Evolutionary conservation across 1,284 basidiomycete species (phyloP).

Genomic region (Lignosus rhinocerotis): DNA sequence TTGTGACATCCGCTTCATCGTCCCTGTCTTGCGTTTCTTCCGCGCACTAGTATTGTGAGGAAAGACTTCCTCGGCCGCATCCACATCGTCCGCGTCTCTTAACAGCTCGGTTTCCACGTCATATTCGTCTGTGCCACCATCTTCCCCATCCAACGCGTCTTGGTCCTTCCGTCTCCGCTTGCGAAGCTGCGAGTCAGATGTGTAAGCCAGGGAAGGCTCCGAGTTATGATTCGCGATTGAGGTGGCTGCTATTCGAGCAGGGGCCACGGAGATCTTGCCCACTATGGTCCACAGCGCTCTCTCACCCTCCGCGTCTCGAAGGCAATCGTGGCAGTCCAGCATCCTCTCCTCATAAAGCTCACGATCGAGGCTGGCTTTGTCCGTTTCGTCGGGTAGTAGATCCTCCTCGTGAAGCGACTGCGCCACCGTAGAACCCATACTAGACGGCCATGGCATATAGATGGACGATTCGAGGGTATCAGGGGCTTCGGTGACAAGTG

Average conservation of each 20-base stretch:
- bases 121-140: background rate
- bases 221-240: background rate
- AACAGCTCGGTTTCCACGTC: background rate
- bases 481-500: slow-evolving; percentile 3
- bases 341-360: slow-evolving; percentile 51
- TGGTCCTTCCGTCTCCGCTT: background rate
- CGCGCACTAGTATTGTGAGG: slow-evolving; percentile 9
- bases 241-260: background rate
- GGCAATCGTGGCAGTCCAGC: slow-evolving; percentile 44
- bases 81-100: slow-evolving; percentile 1
- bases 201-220: background rate
- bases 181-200: background rate
- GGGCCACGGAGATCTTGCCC: background rate
- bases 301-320: slow-evolving; percentile 28
- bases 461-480: slow-evolving; percentile 6
- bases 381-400: slow-evolving; percentile 40
- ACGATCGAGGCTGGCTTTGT: slow-evolving; percentile 42
- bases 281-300: slow-evolving; percentile 32
- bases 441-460: slow-evolving; percentile 28
- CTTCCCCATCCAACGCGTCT: background rate
- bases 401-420: slow-evolving; percentile 26
- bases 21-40: background rate
- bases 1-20: slow-evolving; percentile 10
- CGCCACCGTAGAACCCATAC: slow-evolving; percentile 1
- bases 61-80: slow-evolving; percentile 2